Evolutionary conservation across 2,329 filamentous ascomycete genomes (phyloP), one percentile per base, ranked within the genome.

Genomic region (Geosmithia putterillii): DNA sequence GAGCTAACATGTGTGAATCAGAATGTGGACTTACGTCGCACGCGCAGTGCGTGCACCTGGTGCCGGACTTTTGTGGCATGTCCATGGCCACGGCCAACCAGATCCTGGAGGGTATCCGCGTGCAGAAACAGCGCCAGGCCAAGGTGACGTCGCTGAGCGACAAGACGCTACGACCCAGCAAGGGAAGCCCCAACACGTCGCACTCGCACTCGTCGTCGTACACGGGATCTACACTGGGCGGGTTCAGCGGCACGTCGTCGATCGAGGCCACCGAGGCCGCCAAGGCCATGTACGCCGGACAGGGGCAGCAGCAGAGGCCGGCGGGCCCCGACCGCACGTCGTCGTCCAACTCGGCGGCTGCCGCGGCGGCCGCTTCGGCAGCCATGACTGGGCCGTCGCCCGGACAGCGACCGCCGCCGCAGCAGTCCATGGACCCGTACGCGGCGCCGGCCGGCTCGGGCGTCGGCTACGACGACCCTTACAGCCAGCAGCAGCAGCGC

Each of bases 31-130:
- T 95, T 47, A 95, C 90, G 20, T 90, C 86, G 48, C 92, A 98
- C 63, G 82, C 87, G 18, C 76, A 84, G 46, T 98, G 92, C 63
- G 86, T 88, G 18, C 92, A 98, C 63, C 77, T 98, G 52, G 90
- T 98, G 25, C 92, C 92, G 18, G 92, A 98, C 61, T 98, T 98
- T 66, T 98, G 92, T 61, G 92, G 92, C 53, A 98, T 98, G 88
- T 94, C 88, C 22, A 96, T 96, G 92, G 85, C 92, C 45, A 85
- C 86, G 34, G 92, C 92, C 38, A 96, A 95, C 61, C 81, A 94
- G 57, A 95, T 98, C 50, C 64, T 96, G 44, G 83, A 88, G 50
- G 86, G 89, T 41, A 85, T 95, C 52, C 79, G 86, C 56, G 80
- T 79, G 41, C 81, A 84, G 46, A 94, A 89, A 65, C 78, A 80